Percentiles rank a stretch among this genome's conserved stretches.
Conservation (phyloP, 2,329 filamentous ascomycete species). For the Diplodia scrobiculata region DNA sequence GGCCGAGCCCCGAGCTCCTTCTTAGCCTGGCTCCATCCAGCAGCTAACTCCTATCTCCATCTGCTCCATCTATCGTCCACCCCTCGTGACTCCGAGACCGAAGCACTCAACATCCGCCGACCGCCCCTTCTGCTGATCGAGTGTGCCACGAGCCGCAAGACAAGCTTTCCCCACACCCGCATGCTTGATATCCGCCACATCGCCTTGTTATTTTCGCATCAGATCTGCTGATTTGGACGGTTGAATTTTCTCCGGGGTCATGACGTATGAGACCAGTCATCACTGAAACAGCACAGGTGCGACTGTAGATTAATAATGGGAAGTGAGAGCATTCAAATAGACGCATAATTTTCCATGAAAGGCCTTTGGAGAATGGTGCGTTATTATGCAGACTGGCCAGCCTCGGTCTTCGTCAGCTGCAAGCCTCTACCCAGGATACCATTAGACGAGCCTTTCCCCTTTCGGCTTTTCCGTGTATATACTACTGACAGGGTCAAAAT, state of each 20-base stretch:
- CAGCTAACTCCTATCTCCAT: conserved; percentile 5
- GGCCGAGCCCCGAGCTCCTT: neutral
- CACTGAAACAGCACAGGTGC: no score
- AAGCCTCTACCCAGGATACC: neutral
- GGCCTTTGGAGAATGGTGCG: no score
- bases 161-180: neutral
- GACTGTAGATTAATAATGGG: no score
- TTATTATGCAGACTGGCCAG: neutral
- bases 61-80: neutral
- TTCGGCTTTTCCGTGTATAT: no score
- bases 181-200: neutral
- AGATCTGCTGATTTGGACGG: no score
- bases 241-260: no score
- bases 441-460: neutral
- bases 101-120: neutral
- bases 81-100: neutral
- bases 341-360: no score
- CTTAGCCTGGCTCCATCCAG: neutral
- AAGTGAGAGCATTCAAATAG: no score
- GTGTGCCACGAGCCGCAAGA: neutral
- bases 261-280: no score
- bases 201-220: neutral
- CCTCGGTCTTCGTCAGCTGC: neutral
- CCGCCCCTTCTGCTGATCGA: neutral
- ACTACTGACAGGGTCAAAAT: neutral